Percentiles rank a stretch among this genome's conserved stretches.
Evolutionary conservation across 352 stramenopile species (phyloP).

Genomic region (Globisporangium alternatum): DNA sequence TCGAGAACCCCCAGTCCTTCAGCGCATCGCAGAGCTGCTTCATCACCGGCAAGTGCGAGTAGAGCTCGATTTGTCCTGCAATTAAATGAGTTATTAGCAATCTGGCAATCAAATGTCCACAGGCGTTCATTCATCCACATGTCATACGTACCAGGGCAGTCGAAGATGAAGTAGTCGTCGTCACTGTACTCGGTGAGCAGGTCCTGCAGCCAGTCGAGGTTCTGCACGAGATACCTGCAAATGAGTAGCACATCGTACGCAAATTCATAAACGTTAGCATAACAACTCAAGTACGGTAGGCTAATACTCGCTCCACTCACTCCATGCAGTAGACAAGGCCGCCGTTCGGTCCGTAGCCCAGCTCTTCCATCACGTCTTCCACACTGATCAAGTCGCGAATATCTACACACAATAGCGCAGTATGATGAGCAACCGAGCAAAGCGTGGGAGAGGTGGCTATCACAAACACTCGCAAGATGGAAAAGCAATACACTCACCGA

Average conservation of each 20-base stretch:
- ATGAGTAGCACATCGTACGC: not conserved
- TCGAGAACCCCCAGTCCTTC: constrained; percentile 85
- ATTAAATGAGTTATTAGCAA: not conserved
- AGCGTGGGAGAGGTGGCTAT: not conserved
- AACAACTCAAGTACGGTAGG: not conserved
- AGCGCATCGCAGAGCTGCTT: constrained; percentile 84
- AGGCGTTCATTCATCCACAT: not conserved
- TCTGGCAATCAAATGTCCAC: not conserved
- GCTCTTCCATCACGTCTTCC: constrained; percentile 96
- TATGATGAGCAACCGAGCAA: constrained; percentile 3
- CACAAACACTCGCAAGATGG: constrained; percentile 4
- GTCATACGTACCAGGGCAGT: constrained; percentile 91
- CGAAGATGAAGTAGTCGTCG: constrained; percentile 98
- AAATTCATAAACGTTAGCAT: not conserved
- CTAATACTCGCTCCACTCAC: constrained; percentile 50
- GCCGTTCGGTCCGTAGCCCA: constrained; percentile 97
- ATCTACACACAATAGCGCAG: constrained; percentile 35
- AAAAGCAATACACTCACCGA: constrained; percentile 47
- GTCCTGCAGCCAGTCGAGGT: constrained; percentile 96
- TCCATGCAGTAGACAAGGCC: constrained; percentile 99
- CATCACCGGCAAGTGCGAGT: constrained; percentile 90
- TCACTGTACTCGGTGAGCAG: constrained; percentile 89
- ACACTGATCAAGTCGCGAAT: constrained; percentile 96
- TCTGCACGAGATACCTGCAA: constrained; percentile 85
- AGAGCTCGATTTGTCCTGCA: constrained; percentile 89